Percentiles rank a stretch among this genome's conserved stretches.
phyloP scores from a whole-genome alignment of 108 stramenopile species.

The Halocafeteria seosinensis region DNA sequence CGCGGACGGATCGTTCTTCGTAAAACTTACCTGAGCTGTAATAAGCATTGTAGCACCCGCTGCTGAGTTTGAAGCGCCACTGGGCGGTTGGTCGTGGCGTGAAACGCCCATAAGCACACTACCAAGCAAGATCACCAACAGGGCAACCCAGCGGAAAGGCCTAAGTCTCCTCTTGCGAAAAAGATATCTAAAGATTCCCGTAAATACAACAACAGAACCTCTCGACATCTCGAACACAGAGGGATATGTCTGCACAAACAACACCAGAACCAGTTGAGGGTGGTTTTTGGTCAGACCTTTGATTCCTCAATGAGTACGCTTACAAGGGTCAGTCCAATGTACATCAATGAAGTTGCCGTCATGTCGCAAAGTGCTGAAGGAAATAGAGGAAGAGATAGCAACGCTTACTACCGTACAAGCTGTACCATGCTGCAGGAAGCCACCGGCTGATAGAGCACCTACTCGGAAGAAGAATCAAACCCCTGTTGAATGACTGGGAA shows the following conservation, averaged over 20 bases:
- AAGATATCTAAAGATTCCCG: neutral
- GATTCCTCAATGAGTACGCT: too few relatives aligned
- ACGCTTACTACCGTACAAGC: too few relatives aligned
- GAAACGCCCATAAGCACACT: neutral
- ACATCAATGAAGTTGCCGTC: neutral
- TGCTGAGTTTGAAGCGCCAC: neutral
- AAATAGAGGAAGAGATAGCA: neutral
- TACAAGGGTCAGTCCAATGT: neutral
- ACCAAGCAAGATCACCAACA: neutral
- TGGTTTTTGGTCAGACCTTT: too few relatives aligned
- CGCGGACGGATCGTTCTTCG: too few relatives aligned
- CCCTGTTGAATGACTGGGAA: neutral
- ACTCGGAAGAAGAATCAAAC: neutral
- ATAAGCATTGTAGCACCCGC: neutral
- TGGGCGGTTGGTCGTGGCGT: neutral
- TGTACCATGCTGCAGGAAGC: too few relatives aligned
- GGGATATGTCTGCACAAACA: too few relatives aligned
- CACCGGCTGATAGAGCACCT: neutral
- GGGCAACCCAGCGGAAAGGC: neutral
- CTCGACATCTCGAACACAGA: slow-evolving; percentile 2
- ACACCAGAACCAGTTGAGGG: too few relatives aligned
- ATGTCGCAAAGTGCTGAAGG: neutral
- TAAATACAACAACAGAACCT: slow-evolving; percentile 3
- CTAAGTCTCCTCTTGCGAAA: neutral
- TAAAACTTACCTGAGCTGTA: neutral